These are phyloP conservation scores for Plenodomus biglobosus DNA, from an alignment of 2,329 filamentous ascomycete species.

Conservation along the genomic window DNA sequence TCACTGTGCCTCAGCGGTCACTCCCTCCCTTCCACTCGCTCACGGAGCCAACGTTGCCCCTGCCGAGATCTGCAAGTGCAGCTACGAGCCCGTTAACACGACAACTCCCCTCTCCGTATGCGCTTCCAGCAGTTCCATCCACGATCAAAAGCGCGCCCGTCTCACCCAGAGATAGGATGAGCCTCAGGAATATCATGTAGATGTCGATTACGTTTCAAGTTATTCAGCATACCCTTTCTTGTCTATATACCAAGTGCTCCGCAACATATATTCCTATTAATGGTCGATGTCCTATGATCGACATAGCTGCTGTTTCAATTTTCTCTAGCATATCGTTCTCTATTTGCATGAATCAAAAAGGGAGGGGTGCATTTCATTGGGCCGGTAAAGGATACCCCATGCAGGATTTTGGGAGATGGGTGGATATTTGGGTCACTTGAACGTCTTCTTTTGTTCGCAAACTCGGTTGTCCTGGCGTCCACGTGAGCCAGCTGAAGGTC, in stretches of 20 bases:
- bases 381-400: constrained; percentile 16
- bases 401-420: constrained; percentile 9
- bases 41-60: constrained; percentile 33
- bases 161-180: constrained; percentile 40
- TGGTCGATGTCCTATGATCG: constrained; percentile 13
- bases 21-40: constrained; percentile 40
- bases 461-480: neutral
- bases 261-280: constrained; percentile 19
- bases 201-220: constrained; percentile 26
- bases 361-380: constrained; percentile 10
- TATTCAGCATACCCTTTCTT: constrained; percentile 26
- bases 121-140: constrained; percentile 17
- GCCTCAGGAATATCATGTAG: constrained; percentile 40
- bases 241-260: constrained; percentile 15
- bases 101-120: constrained; percentile 38
- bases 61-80: constrained; percentile 24
- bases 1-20: constrained; percentile 27
- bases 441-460: constrained; percentile 1
- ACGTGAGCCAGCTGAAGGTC: neutral
- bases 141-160: constrained; percentile 37
- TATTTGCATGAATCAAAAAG: constrained; percentile 13
- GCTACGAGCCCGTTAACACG: constrained; percentile 31
- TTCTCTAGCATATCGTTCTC: constrained; percentile 5
- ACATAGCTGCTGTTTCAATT: constrained; percentile 13
- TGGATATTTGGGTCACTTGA: neutral